Conservation (phyloP, 805 yeast genomes). For the Candida vartiovaarae region DNA sequence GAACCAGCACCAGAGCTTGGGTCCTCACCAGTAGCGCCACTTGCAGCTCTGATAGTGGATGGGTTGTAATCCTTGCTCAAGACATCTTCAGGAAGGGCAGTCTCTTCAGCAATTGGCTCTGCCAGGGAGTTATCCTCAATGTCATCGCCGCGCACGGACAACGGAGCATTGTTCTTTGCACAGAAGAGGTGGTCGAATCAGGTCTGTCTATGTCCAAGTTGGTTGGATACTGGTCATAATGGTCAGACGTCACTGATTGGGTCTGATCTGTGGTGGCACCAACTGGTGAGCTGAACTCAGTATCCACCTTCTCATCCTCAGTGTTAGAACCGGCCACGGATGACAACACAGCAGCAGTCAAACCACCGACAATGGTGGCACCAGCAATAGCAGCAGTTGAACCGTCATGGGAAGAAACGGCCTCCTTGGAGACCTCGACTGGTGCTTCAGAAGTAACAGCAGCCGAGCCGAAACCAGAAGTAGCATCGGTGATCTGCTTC, state of each 20-base stretch:
- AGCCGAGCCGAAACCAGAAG: slow-evolving; percentile 12
- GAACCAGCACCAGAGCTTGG: slow-evolving; percentile 21
- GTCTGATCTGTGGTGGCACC: slow-evolving; percentile 21
- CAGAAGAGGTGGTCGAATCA: slow-evolving; percentile 81
- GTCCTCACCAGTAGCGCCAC: slow-evolving; percentile 21
- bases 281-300: slow-evolving; percentile 18
- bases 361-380: slow-evolving; percentile 25
- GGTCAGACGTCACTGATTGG: slow-evolving; percentile 21
- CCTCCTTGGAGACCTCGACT: slow-evolving; percentile 5
- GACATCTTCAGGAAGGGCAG: slow-evolving; percentile 27
- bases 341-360: slow-evolving; percentile 20
- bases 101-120: slow-evolving; percentile 17
- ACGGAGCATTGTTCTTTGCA: slow-evolving; percentile 88
- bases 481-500: slow-evolving; percentile 30
- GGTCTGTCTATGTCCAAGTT: slow-evolving; percentile 43
- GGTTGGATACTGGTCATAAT: slow-evolving; percentile 17
- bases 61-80: slow-evolving; percentile 22
- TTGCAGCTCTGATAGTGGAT: slow-evolving; percentile 11
- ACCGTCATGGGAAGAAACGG: slow-evolving; percentile 15
- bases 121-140: slow-evolving; percentile 24
- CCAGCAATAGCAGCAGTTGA: slow-evolving; percentile 13
- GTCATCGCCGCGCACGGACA: slow-evolving; percentile 70
- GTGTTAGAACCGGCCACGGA: slow-evolving; percentile 19
- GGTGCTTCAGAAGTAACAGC: slow-evolving; percentile 7
- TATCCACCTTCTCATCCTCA: slow-evolving; percentile 27